phyloP scores from a whole-genome alignment of 495 filamentous ascomycete genomes.

The Cairneyella variabilis region DNA sequence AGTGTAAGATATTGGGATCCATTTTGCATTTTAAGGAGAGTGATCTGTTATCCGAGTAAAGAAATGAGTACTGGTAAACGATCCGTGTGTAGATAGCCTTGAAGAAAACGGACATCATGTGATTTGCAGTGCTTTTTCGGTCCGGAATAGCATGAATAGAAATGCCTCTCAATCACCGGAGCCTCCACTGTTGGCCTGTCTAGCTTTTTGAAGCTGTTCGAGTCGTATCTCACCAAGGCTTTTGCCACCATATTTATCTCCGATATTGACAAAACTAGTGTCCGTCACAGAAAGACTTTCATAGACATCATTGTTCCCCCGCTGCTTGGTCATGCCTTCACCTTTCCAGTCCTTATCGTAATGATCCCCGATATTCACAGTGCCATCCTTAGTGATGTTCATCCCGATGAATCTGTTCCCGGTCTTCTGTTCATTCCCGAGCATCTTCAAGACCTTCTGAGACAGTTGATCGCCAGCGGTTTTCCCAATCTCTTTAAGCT shows the following conservation, averaged over 20 bases:
- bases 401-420: neutral
- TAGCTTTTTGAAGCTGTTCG: too few species aligned
- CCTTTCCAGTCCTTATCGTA: neutral
- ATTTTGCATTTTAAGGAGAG: too few species aligned
- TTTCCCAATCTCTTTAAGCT: neutral
- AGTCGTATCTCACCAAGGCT: too few species aligned
- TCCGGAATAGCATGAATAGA: too few species aligned
- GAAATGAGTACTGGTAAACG: too few species aligned
- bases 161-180: too few species aligned
- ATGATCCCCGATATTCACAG: neutral
- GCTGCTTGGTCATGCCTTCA: neutral
- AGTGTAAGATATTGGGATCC: too few species aligned
- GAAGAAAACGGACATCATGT: too few species aligned
- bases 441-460: neutral
- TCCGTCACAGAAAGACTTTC: neutral
- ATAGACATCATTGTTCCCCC: neutral
- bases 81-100: too few species aligned
- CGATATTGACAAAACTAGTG: neutral
- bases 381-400: neutral
- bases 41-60: too few species aligned
- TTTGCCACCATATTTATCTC: neutral
- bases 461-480: neutral
- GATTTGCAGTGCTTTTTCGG: too few species aligned
- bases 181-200: too few species aligned
- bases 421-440: neutral